A percentile compares a stretch with the other conserved stretches of the same genome.
These are phyloP conservation scores for Diaporthe destruens DNA, from an alignment of 2,329 filamentous ascomycete genomes.

Conservation along the genomic window DNA sequence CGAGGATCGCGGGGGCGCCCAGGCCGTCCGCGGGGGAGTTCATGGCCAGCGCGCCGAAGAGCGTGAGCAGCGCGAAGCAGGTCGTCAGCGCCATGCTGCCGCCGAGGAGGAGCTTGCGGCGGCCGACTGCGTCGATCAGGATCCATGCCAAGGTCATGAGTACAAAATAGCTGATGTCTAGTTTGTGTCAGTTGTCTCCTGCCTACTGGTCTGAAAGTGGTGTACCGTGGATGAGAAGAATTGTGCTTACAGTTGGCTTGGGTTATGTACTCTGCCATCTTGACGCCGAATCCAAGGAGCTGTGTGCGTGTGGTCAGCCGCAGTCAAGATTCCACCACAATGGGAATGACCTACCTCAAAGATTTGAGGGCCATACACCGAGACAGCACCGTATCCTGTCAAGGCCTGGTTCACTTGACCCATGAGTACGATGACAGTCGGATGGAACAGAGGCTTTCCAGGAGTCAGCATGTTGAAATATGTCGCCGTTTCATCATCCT, in stretches of 20 bases:
- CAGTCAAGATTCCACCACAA: background rate
- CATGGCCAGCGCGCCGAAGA: conserved; percentile 63
- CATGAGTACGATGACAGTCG: conserved; percentile 72
- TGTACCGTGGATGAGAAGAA: background rate
- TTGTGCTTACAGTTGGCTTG: conserved; percentile 62
- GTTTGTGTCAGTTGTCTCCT: background rate
- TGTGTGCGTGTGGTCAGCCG: conserved; percentile 45
- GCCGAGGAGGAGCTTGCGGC: conserved; percentile 65
- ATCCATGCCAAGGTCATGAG: conserved; percentile 74
- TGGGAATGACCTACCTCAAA: conserved; percentile 53
- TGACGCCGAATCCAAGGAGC: conserved; percentile 67
- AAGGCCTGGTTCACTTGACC: conserved; percentile 72
- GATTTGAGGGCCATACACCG: conserved; percentile 73
- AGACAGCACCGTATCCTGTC: conserved; percentile 70
- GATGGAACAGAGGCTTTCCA: conserved; percentile 68
- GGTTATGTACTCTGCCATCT: conserved; percentile 66
- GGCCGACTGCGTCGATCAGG: conserved; percentile 67
- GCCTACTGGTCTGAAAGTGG: background rate
- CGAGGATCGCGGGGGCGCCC: conserved; percentile 59
- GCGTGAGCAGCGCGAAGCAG: conserved; percentile 63
- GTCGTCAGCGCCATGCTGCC: conserved; percentile 62
- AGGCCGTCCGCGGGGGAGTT: conserved; percentile 52
- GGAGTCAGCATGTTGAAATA: conserved; percentile 71
- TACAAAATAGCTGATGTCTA: conserved; percentile 67
- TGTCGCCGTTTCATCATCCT: conserved; percentile 56